These are phyloP conservation scores for Jaltomata sinuosa DNA, from an alignment of 257 asterid species.

Conservation along the genomic window DNA sequence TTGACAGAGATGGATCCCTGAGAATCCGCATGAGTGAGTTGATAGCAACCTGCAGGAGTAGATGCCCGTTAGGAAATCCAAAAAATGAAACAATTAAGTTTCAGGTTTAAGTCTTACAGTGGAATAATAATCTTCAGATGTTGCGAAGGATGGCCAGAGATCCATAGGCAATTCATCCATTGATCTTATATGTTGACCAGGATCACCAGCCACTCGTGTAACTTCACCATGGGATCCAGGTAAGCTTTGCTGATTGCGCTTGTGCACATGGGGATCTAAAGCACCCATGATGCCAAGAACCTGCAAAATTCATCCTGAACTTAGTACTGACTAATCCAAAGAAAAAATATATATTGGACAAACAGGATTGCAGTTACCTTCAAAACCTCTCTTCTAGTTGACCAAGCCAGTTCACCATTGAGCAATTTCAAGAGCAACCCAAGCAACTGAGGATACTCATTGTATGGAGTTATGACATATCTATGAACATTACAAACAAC, in stretches of 20 bases:
- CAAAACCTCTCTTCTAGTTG: slow-evolving; percentile 92
- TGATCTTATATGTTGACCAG: slow-evolving; percentile 76
- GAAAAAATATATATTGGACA: slow-evolving; percentile 2
- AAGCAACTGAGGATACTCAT: slow-evolving; percentile 85
- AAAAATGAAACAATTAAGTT: slow-evolving; percentile 1
- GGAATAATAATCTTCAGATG: slow-evolving; percentile 95
- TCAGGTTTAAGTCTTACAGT: slow-evolving; percentile 54
- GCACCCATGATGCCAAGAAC: slow-evolving; percentile 99
- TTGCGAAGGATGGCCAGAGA: slow-evolving; percentile 99
- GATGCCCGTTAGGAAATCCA: slow-evolving; percentile 2
- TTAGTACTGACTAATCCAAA: background rate
- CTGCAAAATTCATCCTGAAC: slow-evolving; percentile 23
- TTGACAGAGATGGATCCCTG: slow-evolving; percentile 93
- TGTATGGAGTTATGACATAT: slow-evolving; percentile 91
- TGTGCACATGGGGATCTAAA: slow-evolving; percentile 91
- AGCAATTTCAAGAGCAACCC: slow-evolving; percentile 91
- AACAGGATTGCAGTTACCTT: slow-evolving; percentile 47
- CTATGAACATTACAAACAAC: slow-evolving; percentile 29
- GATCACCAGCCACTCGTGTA: slow-evolving; percentile 70
- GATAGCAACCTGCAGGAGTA: slow-evolving; percentile 76
- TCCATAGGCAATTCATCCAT: slow-evolving; percentile 90
- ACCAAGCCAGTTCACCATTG: slow-evolving; percentile 98
- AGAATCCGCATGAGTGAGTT: slow-evolving; percentile 94
- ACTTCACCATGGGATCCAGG: slow-evolving; percentile 96
- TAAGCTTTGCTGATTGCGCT: slow-evolving; percentile 72